Conservation (phyloP, 805 yeast species). For the Metschnikowia corniflorae region DNA sequence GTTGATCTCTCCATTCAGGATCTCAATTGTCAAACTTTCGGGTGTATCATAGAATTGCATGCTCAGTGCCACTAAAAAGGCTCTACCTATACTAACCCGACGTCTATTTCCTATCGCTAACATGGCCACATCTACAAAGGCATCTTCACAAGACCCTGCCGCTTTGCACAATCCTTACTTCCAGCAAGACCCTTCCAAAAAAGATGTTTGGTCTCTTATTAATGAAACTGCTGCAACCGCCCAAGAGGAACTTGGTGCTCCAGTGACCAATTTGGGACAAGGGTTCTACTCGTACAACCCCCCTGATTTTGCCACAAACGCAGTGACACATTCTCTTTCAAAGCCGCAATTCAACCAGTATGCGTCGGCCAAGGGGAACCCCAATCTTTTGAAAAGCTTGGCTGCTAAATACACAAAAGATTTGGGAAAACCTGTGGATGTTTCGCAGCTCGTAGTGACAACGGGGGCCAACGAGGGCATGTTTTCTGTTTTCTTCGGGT, state of each 20-base stretch:
- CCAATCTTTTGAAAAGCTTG: slow-evolving; percentile 65
- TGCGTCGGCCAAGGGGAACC: slow-evolving; percentile 87
- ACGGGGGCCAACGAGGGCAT: slow-evolving; percentile 99
- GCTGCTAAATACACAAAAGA: slow-evolving; percentile 67
- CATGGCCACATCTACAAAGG: slow-evolving; percentile 6
- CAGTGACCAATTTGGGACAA: slow-evolving; percentile 88
- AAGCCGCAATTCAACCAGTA: slow-evolving; percentile 82
- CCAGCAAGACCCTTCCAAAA: slow-evolving; percentile 53
- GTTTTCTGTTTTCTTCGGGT: slow-evolving; percentile 78
- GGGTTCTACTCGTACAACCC: slow-evolving; percentile 97
- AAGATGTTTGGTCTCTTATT: slow-evolving; percentile 93
- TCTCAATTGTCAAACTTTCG: too few species aligned
- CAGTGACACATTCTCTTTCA: slow-evolving; percentile 73
- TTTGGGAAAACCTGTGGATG: slow-evolving; percentile 54
- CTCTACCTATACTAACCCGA: too few species aligned
- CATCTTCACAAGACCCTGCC: slow-evolving; percentile 15
- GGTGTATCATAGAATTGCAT: too few species aligned
- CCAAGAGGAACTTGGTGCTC: slow-evolving; percentile 62
- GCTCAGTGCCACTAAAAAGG: slow-evolving; percentile 4
- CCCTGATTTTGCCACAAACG: slow-evolving; percentile 85
- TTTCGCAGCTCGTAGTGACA: slow-evolving; percentile 70
- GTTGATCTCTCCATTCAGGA: too few species aligned
- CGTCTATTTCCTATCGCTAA: slow-evolving; percentile 10
- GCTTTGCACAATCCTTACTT: slow-evolving; percentile 61
- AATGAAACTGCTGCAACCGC: slow-evolving; percentile 93